Evolutionary conservation across 1,284 basidiomycete genomes (phyloP).

Genomic region (Rhizoctonia solani): DNA sequence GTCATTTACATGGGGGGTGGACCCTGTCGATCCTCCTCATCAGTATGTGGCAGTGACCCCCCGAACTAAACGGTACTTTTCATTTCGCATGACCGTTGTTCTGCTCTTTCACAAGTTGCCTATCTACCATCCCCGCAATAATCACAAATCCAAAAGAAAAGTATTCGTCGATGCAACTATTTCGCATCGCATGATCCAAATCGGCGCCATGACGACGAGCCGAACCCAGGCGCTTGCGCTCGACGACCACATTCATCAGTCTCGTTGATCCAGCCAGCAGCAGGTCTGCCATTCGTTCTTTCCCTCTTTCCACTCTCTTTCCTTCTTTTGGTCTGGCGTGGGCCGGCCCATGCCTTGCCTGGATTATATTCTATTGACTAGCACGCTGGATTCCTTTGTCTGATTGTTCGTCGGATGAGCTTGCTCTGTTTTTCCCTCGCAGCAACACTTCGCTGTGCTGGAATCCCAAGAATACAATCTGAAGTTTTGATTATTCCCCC

Average conservation of each 20-base stretch:
- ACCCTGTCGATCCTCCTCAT: constrained; percentile 19
- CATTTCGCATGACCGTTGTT: neutral
- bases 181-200: neutral
- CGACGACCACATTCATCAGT: neutral
- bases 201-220: constrained; percentile 31
- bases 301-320: neutral
- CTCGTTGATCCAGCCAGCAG: neutral
- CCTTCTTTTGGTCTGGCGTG: constrained; percentile 4
- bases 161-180: neutral
- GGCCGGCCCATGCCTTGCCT: constrained; percentile 26
- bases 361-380: neutral
- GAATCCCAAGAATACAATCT: constrained; percentile 55
- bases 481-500: constrained; percentile 63
- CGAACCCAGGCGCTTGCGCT: neutral
- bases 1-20: neutral
- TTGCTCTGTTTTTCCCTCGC: constrained; percentile 69
- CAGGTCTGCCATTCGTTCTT: constrained; percentile 30
- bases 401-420: constrained; percentile 47
- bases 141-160: neutral
- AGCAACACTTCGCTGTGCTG: constrained; percentile 68
- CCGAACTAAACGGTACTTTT: neutral
- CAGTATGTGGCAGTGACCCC: neutral
- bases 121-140: too few species aligned
- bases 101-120: too few species aligned
- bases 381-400: neutral